Percentiles rank a stretch among this genome's conserved stretches.
Evolutionary conservation across 192 early-diverging fungal species (phyloP).

Genomic region (Dissophora globulifera): DNA sequence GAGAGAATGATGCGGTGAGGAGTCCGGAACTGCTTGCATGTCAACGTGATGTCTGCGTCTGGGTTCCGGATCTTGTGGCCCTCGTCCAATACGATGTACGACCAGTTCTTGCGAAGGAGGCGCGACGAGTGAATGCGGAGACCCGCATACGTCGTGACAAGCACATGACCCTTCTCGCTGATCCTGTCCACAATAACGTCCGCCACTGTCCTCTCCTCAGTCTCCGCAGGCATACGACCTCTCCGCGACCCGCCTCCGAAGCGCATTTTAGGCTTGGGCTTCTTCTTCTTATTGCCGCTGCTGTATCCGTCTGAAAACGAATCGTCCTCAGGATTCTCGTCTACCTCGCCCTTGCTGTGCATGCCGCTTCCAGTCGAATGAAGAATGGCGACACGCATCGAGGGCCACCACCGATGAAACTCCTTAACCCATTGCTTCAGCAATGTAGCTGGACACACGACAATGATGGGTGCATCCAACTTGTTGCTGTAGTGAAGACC

Average conservation of each 20-base stretch:
- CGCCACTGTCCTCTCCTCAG: constrained; percentile 54
- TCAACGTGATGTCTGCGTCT: constrained; percentile 84
- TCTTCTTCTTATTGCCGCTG: constrained; percentile 33
- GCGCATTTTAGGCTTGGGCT: constrained; percentile 33
- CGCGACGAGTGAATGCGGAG: constrained; percentile 76
- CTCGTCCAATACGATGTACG: constrained; percentile 92
- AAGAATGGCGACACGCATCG: constrained; percentile 87
- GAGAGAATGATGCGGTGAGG: constrained; percentile 79
- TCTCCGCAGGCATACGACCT: constrained; percentile 15
- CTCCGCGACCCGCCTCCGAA: constrained; percentile 40
- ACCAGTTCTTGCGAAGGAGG: constrained; percentile 82
- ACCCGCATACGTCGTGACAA: constrained; percentile 90
- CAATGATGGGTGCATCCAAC: constrained; percentile 48
- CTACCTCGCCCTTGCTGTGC: constrained; percentile 49
- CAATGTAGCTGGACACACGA: constrained; percentile 85
- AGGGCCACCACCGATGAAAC: constrained; percentile 86
- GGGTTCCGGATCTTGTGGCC: constrained; percentile 98
- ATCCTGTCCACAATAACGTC: constrained; percentile 56
- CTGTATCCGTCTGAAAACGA: constrained; percentile 45
- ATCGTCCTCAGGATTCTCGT: constrained; percentile 25
- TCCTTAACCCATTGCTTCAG: constrained; percentile 88
- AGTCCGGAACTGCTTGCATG: constrained; percentile 77
- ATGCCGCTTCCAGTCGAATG: constrained; percentile 89
- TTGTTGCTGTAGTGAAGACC: constrained; percentile 77
- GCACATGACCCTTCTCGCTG: constrained; percentile 61